Evolutionary conservation across 768 basidiomycete genomes (phyloP), one percentile per base, ranked within the genome.

Genomic region (Cystofilobasidium macerans): DNA sequence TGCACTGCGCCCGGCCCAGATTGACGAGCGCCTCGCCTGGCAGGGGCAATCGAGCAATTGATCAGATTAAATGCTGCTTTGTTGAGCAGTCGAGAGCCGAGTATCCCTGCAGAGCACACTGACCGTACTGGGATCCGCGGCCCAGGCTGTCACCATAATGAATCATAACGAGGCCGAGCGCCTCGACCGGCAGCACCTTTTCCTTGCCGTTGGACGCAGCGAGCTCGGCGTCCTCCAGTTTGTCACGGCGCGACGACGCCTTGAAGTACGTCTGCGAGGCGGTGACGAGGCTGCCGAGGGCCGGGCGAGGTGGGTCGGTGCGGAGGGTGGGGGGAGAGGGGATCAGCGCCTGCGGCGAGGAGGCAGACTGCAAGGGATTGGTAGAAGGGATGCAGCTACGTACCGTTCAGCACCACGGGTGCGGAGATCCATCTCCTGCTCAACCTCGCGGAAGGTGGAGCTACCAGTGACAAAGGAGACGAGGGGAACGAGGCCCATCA

Each of bases 91-190:
- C 3, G 12, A 26, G 48, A 16, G 14, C 24, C 7, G 8, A 26
- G 28, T 11, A 24, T 11, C 20, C 16, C n/a, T n/a, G n/a, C n/a
- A n/a, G n/a, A n/a, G n/a, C n/a, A 5, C 13, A 73, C 77, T 45
- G 66, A 84, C 86, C 87, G 72, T 84, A 88, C 0, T 81, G 79
- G 48, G 87, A 89, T 67, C 87, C 85, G 0, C 83, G 81, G n/a
- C 83, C 82, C 72, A 87, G 85, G 71, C 89, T 83, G 69, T 88
- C 87, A 18, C 89, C 89, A 71, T 89, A 87, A 30, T 81, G 79
- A 64, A 89, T 85, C 89, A 92, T 90, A 54, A 89, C 86, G 62
- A 89, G 80, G 0, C 90, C 90, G 13, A 94, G 78, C 33, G 84
- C 82, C 70, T 92, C 89, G 33, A 89, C 78, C 0, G 86, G 82